These are phyloP conservation scores for Amborella trichopoda DNA, from an alignment of 164 flowering plant genomes.

Conservation along the genomic window DNA sequence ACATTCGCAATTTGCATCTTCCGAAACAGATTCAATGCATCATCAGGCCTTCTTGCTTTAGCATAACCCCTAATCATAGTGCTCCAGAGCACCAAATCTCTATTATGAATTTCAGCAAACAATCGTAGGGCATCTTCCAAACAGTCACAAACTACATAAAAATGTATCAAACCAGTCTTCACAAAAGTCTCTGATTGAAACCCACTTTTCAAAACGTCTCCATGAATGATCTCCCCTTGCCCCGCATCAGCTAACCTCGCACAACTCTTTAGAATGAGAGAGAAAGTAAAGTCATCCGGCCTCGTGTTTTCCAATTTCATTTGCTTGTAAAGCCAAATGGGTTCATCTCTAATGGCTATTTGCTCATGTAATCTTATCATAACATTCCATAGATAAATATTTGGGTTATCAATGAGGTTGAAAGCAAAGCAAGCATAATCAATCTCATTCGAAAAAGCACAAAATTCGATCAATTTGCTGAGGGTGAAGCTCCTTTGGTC, in stretches of 20 bases:
- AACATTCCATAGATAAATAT: constrained; percentile 51
- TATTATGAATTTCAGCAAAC: constrained; percentile 34
- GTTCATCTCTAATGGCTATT: constrained; percentile 12
- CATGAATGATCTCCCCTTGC: constrained; percentile 25
- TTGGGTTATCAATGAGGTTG: constrained; percentile 2
- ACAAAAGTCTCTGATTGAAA: constrained; percentile 33
- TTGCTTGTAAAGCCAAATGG: constrained; percentile 38
- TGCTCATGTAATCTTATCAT: constrained; percentile 43
- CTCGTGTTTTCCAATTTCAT: constrained; percentile 40
- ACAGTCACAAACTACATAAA: constrained; percentile 21
- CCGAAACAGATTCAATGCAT: constrained; percentile 7
- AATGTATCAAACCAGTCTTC: constrained; percentile 8
- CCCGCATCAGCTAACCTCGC: constrained; percentile 7
- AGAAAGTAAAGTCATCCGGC: constrained; percentile 59
- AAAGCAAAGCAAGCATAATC: constrained; percentile 7
- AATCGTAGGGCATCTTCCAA: constrained; percentile 39
- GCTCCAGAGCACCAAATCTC: constrained; percentile 76
- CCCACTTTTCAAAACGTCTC: constrained; percentile 47
- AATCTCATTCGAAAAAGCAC: constrained; percentile 5
- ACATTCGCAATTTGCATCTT: constrained; percentile 7
- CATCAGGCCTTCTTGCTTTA: constrained; percentile 2
- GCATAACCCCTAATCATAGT: constrained; percentile 46
- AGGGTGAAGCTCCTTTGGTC: too few relatives aligned
- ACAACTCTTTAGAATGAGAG: constrained; percentile 51
- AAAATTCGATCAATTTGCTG: constrained; percentile 8